Percentiles rank a stretch among this genome's conserved stretches.
Evolutionary conservation across 257 asterid genomes (phyloP).

Genomic region (Rhazya stricta): DNA sequence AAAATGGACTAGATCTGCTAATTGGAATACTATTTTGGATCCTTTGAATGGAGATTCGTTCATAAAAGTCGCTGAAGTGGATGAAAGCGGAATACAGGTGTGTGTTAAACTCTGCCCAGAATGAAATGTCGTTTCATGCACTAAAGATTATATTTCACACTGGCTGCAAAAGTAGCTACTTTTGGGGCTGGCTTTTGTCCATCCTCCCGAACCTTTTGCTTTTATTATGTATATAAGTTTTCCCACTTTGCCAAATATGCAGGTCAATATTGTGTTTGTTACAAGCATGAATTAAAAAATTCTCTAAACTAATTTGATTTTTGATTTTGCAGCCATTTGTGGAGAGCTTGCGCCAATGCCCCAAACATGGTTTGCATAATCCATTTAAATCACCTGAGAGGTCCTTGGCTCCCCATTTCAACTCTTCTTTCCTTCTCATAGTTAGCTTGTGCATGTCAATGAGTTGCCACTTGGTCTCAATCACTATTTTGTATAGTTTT

Average conservation of each 20-base stretch:
- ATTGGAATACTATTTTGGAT: constrained; percentile 66
- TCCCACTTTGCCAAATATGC: background rate
- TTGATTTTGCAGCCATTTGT: constrained; percentile 71
- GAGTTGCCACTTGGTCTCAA: background rate
- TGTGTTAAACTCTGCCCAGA: background rate
- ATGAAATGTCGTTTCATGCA: background rate
- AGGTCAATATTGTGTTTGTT: background rate
- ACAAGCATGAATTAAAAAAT: background rate
- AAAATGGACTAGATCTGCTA: constrained; percentile 58
- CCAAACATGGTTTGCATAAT: constrained; percentile 94
- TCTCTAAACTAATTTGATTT: constrained; percentile 17
- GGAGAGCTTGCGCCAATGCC: constrained; percentile 82
- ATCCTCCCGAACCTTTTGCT: background rate
- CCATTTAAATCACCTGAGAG: constrained; percentile 97
- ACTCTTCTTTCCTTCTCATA: background rate
- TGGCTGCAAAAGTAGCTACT: background rate
- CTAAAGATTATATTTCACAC: background rate
- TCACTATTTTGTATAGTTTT: background rate
- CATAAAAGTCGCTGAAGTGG: constrained; percentile 78
- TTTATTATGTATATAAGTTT: background rate
- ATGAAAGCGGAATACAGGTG: constrained; percentile 70
- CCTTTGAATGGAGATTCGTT: constrained; percentile 92
- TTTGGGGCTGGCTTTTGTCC: background rate
- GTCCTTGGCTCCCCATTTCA: constrained; percentile 21
- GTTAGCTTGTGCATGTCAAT: background rate